Conservation (phyloP, 1,284 basidiomycete species). For the Leccinum proliferum region DNA sequence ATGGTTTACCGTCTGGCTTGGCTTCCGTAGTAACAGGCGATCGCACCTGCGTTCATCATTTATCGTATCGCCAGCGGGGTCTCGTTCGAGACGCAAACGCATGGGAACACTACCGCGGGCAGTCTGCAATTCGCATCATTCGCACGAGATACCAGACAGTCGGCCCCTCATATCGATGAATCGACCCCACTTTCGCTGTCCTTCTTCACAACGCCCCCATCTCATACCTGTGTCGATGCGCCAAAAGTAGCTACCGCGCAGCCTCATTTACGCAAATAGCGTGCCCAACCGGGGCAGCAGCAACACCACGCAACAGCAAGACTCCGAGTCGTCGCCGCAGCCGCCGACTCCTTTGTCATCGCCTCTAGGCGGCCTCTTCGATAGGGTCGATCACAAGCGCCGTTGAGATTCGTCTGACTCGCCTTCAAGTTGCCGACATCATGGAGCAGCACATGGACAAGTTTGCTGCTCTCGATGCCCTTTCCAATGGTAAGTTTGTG, state of each 20-base stretch:
- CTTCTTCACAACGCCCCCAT: too few relatives aligned
- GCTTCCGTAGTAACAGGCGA: constrained; percentile 1
- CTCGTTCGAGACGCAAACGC: constrained; percentile 13
- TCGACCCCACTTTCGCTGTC: too few relatives aligned
- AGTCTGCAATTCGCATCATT: constrained; percentile 10
- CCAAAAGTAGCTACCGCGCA: too few relatives aligned
- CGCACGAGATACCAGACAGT: background rate
- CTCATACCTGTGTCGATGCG: too few relatives aligned
- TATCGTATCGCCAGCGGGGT: constrained; percentile 18
- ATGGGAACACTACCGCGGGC: background rate
- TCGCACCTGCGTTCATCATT: constrained; percentile 19
- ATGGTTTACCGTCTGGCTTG: background rate
- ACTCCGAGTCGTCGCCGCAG: too few relatives aligned
- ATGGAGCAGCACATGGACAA: constrained; percentile 61
- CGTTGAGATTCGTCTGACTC: too few relatives aligned
- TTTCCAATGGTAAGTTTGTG: constrained; percentile 43
- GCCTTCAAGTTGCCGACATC: constrained; percentile 50
- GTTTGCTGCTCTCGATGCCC: constrained; percentile 59
- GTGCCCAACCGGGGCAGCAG: too few relatives aligned
- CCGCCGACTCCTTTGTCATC: too few relatives aligned
- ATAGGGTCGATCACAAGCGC: too few relatives aligned
- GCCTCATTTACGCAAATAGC: too few relatives aligned
- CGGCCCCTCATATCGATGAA: background rate
- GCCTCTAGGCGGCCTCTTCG: too few relatives aligned
- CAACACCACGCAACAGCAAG: too few relatives aligned